Percentiles rank a stretch among this genome's conserved stretches.
Evolutionary conservation across 2,329 filamentous ascomycete genomes (phyloP).

Genomic region (Microsporum ferrugineum): DNA sequence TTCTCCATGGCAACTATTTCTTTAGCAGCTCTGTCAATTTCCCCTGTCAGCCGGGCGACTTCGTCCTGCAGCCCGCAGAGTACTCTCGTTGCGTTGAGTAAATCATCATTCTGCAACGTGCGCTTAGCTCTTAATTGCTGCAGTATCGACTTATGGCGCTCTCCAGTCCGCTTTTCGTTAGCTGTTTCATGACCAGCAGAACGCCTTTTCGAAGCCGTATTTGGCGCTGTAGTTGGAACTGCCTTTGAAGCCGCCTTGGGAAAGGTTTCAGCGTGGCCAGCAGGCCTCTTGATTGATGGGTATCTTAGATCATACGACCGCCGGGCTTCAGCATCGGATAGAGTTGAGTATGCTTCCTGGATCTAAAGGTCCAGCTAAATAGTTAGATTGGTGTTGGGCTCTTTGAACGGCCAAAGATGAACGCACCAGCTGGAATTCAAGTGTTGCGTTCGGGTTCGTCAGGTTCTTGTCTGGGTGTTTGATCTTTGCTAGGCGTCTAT

Average conservation of each 20-base stretch:
- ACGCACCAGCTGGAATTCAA: conserved; percentile 12
- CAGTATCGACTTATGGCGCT: neutral
- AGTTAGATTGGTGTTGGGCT: neutral
- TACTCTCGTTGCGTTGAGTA: neutral
- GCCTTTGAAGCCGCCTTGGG: neutral
- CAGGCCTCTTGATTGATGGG: neutral
- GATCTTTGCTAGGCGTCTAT: conserved; percentile 9
- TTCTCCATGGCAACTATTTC: neutral
- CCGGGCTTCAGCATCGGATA: neutral
- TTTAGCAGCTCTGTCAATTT: neutral
- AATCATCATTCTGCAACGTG: neutral
- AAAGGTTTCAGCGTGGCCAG: neutral
- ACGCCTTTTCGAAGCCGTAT: neutral
- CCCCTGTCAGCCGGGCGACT: neutral
- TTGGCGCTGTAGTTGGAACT: neutral
- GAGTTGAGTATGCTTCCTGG: neutral
- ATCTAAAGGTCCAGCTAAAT: neutral
- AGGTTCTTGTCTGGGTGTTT: conserved; percentile 14
- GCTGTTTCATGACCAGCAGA: neutral
- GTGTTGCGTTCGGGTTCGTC: conserved; percentile 6
- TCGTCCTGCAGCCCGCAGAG: neutral
- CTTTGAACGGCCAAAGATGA: neutral
- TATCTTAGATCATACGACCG: neutral
- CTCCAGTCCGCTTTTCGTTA: neutral
- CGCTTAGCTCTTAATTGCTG: neutral